Evolutionary conservation across 1,284 basidiomycete species (phyloP).

Genomic region (Trichosporon asahii): DNA sequence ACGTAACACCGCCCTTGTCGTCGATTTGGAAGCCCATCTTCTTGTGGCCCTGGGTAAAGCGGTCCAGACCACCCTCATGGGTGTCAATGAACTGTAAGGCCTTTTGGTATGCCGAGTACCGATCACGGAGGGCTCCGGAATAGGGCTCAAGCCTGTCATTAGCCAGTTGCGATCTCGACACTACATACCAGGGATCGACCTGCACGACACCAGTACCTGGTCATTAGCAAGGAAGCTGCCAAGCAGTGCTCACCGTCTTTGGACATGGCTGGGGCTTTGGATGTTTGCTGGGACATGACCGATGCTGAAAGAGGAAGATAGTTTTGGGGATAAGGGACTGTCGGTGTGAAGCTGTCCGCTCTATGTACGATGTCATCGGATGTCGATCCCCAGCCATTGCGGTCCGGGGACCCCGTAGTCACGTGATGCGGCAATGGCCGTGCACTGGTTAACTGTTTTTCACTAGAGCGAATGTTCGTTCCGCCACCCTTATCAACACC

Average conservation of each 20-base stretch:
- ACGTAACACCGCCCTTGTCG: conserved; percentile 67
- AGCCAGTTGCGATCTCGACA: background rate
- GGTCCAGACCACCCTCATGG: conserved; percentile 82
- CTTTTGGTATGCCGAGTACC: conserved; percentile 67
- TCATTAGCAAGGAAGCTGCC: background rate
- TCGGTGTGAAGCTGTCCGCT: background rate
- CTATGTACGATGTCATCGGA: conserved; percentile 1
- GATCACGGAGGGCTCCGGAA: conserved; percentile 65
- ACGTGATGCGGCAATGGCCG: conserved; percentile 5
- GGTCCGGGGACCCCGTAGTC: background rate
- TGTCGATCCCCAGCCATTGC: background rate
- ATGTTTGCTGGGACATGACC: conserved; percentile 1
- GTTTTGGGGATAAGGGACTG: conserved; percentile 8
- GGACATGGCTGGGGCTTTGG: background rate
- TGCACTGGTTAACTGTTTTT: background rate
- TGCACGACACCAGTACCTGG: conserved; percentile 46
- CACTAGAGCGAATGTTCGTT: background rate
- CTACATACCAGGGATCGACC: conserved; percentile 45
- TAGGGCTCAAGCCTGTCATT: conserved; percentile 65
- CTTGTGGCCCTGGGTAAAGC: conserved; percentile 82
- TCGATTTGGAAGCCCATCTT: conserved; percentile 78
- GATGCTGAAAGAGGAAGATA: conserved; percentile 1
- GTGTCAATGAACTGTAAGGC: conserved; percentile 71
- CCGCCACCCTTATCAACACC: background rate
- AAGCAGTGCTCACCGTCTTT: conserved; percentile 10